Conservation (phyloP, 208 protist species). For the Crithidia expoeki region DNA sequence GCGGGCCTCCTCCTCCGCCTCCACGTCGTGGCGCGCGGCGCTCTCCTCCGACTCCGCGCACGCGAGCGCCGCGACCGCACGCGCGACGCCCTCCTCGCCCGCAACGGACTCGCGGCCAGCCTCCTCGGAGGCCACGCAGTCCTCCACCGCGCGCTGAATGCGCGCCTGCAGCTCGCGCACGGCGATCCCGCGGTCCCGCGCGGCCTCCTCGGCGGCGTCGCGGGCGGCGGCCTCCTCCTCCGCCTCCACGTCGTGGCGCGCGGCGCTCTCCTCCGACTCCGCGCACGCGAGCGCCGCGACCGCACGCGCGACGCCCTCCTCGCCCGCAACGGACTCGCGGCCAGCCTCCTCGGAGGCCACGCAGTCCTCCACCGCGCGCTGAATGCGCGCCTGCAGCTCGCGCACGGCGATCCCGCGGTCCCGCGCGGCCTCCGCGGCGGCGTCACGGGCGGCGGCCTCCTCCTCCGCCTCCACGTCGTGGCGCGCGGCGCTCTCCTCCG, state of each 20-base stretch:
- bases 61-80: constrained; percentile 9
- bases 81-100: constrained; percentile 5
- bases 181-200: constrained; percentile 10
- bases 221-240: constrained; percentile 15
- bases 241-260: not conserved
- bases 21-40: not conserved
- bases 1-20: constrained; percentile 15
- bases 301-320: constrained; percentile 11
- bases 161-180: constrained; percentile 11
- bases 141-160: constrained; percentile 8
- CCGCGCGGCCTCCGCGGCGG: not conserved
- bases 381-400: constrained; percentile 10
- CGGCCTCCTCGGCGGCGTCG: constrained; percentile 2
- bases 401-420: constrained; percentile 13
- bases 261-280: constrained; percentile 3
- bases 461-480: constrained; percentile 5
- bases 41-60: constrained; percentile 11
- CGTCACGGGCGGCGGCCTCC: constrained; percentile 11
- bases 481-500: constrained; percentile 1
- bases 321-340: not conserved
- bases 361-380: constrained; percentile 6
- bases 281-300: constrained; percentile 11
- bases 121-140: constrained; percentile 1
- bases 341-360: constrained; percentile 2
- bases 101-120: constrained; percentile 4